Percentiles rank a stretch among this genome's conserved stretches.
phyloP scores from a whole-genome alignment of 495 filamentous ascomycete genomes.

The Trichoderma erinaceum region DNA sequence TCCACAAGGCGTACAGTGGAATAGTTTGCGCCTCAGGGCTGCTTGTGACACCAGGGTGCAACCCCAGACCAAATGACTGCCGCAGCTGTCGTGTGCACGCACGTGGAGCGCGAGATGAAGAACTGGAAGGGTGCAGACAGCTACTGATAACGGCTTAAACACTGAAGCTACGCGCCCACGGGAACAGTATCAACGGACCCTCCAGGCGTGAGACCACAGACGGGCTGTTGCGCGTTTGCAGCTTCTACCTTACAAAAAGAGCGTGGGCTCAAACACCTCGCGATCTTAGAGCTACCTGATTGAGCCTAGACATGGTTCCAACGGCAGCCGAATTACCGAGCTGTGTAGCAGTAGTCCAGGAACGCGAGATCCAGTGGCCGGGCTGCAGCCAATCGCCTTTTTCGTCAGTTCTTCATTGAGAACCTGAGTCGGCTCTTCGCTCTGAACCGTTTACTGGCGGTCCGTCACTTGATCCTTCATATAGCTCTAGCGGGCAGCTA shows the following conservation, averaged over 20 bases:
- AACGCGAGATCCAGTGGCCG: slow-evolving; percentile 7
- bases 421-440: slow-evolving; percentile 1
- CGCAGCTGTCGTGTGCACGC: neutral
- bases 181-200: neutral
- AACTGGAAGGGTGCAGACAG: neutral
- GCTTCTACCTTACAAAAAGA: neutral
- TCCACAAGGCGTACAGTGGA: neutral
- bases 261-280: slow-evolving; percentile 7
- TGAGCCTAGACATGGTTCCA: neutral
- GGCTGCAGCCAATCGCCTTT: neutral
- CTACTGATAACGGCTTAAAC: slow-evolving; percentile 1
- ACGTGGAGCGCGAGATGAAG: neutral
- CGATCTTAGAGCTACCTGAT: slow-evolving; percentile 9
- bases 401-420: slow-evolving; percentile 1
- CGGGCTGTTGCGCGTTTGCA: neutral
- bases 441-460: neutral
- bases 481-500: neutral
- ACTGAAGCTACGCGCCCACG: neutral
- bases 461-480: slow-evolving; percentile 12
- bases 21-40: neutral
- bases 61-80: neutral
- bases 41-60: neutral
- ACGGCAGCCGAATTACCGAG: slow-evolving; percentile 5
- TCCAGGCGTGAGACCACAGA: neutral
- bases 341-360: slow-evolving; percentile 11